phyloP scores from a whole-genome alignment of 768 basidiomycete species.

The Arthromyces matolae region DNA sequence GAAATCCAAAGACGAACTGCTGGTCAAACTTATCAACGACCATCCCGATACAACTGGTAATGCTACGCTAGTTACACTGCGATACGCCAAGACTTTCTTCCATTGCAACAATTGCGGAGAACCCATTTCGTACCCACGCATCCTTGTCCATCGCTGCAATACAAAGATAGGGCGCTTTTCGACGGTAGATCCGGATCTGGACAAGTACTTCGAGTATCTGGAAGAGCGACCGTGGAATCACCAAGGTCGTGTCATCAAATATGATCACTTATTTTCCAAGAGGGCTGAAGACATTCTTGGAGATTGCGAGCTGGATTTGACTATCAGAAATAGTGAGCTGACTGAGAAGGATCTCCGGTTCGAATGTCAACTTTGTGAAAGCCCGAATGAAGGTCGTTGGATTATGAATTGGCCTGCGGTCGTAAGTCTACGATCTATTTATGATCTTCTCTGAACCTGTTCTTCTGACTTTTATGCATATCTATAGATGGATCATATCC shows the following conservation, averaged over 20 bases:
- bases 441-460: not conserved
- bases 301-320: not conserved
- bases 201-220: conserved; percentile 5
- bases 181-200: no score
- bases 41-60: not conserved
- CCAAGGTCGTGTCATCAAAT: not conserved
- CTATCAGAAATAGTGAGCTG: not conserved
- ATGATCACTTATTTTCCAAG: not conserved
- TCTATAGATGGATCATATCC: not conserved
- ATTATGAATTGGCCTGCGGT: conserved; percentile 14
- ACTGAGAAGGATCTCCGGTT: not conserved
- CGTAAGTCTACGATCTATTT: conserved; percentile 8
- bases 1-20: conserved; percentile 9
- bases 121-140: conserved; percentile 8
- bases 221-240: conserved; percentile 4
- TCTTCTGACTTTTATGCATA: not conserved
- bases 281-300: conserved; percentile 4
- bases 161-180: no score
- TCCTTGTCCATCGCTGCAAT: conserved; percentile 12
- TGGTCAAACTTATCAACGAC: conserved; percentile 13
- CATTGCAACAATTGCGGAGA: not conserved
- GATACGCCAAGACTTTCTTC: conserved; percentile 12
- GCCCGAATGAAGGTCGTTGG: conserved; percentile 6
- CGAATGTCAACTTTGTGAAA: conserved; percentile 9
- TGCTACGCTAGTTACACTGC: not conserved